Percentiles rank a stretch among this genome's conserved stretches.
These are phyloP conservation scores for Phoma sp. DNA, from an alignment of 2,329 filamentous ascomycete genomes.

Conservation along the genomic window DNA sequence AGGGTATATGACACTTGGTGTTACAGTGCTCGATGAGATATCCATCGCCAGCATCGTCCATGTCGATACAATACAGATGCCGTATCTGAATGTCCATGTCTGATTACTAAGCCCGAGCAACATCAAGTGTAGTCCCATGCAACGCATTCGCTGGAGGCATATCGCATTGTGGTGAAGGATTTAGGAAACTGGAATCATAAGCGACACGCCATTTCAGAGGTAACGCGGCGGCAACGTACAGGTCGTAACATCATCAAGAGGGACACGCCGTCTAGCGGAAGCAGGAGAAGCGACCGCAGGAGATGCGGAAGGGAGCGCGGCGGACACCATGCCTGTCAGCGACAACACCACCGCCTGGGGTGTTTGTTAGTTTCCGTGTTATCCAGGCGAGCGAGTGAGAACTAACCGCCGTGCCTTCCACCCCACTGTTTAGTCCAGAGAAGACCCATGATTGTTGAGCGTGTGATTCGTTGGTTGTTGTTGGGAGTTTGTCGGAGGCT, in stretches of 20 bases:
- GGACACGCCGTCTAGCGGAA: constrained; percentile 52
- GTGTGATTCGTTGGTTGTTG: constrained; percentile 21
- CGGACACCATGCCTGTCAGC: constrained; percentile 60
- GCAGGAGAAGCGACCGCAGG: constrained; percentile 59
- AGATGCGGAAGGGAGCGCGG: constrained; percentile 59
- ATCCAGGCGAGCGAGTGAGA: constrained; percentile 13
- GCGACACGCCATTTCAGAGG: neutral
- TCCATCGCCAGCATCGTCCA: no score
- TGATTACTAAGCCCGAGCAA: neutral
- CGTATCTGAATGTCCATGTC: neutral
- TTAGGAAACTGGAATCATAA: constrained; percentile 4
- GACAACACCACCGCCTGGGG: constrained; percentile 56
- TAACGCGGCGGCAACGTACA: constrained; percentile 20
- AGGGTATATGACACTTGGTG: neutral
- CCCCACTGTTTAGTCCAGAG: constrained; percentile 57
- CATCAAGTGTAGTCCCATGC: neutral
- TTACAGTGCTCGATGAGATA: neutral
- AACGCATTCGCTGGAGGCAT: constrained; percentile 1
- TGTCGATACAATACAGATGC: neutral
- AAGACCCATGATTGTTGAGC: constrained; percentile 49
- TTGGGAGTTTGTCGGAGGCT: constrained; percentile 2
- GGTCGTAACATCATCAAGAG: constrained; percentile 34
- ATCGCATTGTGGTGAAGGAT: neutral
- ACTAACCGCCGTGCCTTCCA: constrained; percentile 52
- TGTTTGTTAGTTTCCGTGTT: constrained; percentile 26